A percentile compares a stretch with the other conserved stretches of the same genome.
Conservation (phyloP, 1,284 basidiomycete species). For the Ganoderma meredithae region DNA sequence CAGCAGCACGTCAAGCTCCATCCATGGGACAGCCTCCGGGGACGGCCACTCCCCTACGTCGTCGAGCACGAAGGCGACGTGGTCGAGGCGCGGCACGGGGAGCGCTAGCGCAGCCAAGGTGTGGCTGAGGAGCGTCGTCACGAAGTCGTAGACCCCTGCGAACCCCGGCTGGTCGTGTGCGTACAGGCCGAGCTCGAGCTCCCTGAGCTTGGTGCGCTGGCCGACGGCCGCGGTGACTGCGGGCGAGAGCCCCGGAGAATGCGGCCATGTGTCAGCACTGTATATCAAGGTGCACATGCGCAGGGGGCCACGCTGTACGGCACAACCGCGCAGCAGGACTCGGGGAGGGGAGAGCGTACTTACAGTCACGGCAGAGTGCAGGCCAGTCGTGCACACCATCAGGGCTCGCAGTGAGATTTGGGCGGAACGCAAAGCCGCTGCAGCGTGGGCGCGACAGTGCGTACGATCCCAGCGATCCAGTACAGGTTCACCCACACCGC, state of each 20-base stretch:
- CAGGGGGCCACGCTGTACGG: too few relatives aligned
- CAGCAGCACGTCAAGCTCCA: not conserved
- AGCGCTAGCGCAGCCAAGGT: not conserved
- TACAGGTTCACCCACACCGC: not conserved
- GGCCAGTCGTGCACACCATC: not conserved
- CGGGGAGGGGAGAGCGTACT: not conserved
- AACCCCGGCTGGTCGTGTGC: not conserved
- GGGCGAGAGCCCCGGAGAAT: too few relatives aligned
- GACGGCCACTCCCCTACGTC: not conserved
- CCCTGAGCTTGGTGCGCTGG: not conserved
- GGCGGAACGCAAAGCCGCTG: not conserved
- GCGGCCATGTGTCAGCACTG: too few relatives aligned
- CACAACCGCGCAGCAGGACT: too few relatives aligned
- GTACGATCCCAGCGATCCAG: not conserved
- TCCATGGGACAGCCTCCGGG: not conserved
- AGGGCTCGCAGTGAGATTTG: not conserved
- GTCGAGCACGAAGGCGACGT: not conserved
- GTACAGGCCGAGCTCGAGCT: not conserved
- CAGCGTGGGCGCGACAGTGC: not conserved
- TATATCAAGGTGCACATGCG: too few relatives aligned
- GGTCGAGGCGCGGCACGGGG: not conserved
- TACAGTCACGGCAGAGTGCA: not conserved
- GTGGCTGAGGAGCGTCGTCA: not conserved
- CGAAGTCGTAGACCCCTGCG: not conserved
- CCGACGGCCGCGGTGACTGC: not conserved